Evolutionary conservation across 352 stramenopile species (phyloP), one percentile per base, ranked within the genome.

Genomic region (Blastocystis sp.): DNA sequence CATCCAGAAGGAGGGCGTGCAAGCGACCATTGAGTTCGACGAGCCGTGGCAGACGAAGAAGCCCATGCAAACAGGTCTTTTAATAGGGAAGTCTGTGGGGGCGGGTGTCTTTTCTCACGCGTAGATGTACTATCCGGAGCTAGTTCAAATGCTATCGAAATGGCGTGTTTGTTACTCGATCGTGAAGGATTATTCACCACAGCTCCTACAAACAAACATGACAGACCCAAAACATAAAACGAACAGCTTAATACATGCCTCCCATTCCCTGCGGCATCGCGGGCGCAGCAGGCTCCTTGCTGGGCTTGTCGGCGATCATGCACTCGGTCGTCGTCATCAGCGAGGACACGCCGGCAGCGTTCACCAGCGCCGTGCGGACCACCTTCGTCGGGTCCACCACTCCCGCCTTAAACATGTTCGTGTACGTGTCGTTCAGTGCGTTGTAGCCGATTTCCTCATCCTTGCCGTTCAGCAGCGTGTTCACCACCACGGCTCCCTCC

Each of bases 241-340:
- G 69, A 9, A 14, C 44, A 4, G 14, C 38, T 85, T 85, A 85
- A 42, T 85, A 85, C 75, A 85, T 85, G 18, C 75, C 75, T 51
- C 75, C 75, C 75, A 85, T 85, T 76, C 75, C 75, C 40, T 72
- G 57, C 44, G 75, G 75, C 75, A 85, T 85, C 11, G 51, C 75
- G 8, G 53, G 51, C 42, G 3, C 53, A 18, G 73, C 73, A 84
- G 73, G 73, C 48, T 84, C 73, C 73, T 84, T 84, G 21, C 27
- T 48, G 36, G 73, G 73, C 32, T 59, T 54, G 21, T 54, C 67
- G 9, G 67, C 67, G 36, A 78, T 78, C 67, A 78, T 78, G 51
- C 67, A 78, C 89, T 99, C 97, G 32, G 96, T 97, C n/a, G 97
- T 99, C 90, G 97, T 98, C 89, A 99, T 96, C 69, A 99, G 91